phyloP scores from a whole-genome alignment of 2,329 filamentous ascomycete genomes.

The Clathrospora elynae region DNA sequence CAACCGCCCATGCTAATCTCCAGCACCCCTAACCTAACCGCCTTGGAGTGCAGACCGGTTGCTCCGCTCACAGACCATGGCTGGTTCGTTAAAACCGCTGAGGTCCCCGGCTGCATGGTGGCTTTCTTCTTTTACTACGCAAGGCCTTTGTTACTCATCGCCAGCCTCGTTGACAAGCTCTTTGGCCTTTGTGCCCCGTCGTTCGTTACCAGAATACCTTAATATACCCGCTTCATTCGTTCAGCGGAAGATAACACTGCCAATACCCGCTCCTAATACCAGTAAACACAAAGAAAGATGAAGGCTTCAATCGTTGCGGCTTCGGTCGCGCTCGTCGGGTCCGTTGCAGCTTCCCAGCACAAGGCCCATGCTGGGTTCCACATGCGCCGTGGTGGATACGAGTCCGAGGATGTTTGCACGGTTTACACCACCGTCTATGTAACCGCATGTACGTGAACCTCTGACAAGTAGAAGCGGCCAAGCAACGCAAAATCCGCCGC shows the following conservation, averaged over 20 bases:
- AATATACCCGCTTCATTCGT: constrained; percentile 75
- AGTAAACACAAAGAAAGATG: constrained; percentile 63
- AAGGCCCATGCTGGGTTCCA: constrained; percentile 67
- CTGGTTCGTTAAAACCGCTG: constrained; percentile 38
- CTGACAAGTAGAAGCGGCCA: not conserved
- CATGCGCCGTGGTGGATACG: constrained; percentile 55
- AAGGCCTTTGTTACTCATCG: constrained; percentile 42
- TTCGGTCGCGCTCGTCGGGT: constrained; percentile 60
- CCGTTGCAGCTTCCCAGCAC: constrained; percentile 65
- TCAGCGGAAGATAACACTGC: constrained; percentile 72
- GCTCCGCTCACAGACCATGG: constrained; percentile 26
- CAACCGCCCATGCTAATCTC: constrained; percentile 33
- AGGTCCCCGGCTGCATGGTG: constrained; percentile 24
- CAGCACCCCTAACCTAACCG: constrained; percentile 42
- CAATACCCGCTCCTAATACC: constrained; percentile 29
- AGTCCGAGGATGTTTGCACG: constrained; percentile 68
- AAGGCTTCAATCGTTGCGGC: constrained; percentile 72
- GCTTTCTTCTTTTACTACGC: constrained; percentile 32
- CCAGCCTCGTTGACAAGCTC: constrained; percentile 42
- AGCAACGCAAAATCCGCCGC: not conserved
- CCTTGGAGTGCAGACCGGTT: constrained; percentile 21
- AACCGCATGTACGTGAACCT: constrained; percentile 54
- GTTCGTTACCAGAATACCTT: constrained; percentile 40
- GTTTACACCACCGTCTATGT: constrained; percentile 67
- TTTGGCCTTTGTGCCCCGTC: constrained; percentile 45